Evolutionary conservation across 1,284 basidiomycete species (phyloP).

Genomic region (Takashimella koratensis): DNA sequence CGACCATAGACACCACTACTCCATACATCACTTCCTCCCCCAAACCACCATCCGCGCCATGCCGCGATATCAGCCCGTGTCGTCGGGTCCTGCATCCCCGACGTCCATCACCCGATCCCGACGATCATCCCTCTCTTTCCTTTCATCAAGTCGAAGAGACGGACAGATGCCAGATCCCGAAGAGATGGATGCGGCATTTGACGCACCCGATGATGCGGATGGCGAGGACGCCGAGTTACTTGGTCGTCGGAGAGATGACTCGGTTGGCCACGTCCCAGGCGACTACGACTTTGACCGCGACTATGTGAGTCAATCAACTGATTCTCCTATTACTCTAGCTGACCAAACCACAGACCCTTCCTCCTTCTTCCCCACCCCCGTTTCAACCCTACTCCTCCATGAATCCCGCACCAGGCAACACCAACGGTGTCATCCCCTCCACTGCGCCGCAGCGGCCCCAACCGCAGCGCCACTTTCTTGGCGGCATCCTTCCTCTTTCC

Average conservation of each 20-base stretch:
- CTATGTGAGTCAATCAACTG: conserved; percentile 53
- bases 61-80: conserved; percentile 33
- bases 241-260: conserved; percentile 2
- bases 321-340: background rate
- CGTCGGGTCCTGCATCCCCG: conserved; percentile 17
- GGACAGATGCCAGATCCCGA: conserved; percentile 36
- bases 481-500: conserved; percentile 68
- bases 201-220: conserved; percentile 34
- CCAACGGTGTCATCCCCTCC: conserved; percentile 68
- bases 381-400: conserved; percentile 60
- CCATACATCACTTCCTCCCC: conserved; percentile 1
- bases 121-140: conserved; percentile 32
- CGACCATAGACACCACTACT: background rate
- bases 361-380: conserved; percentile 76
- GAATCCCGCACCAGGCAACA: conserved; percentile 66
- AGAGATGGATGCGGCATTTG: conserved; percentile 50
- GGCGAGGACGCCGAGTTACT: conserved; percentile 24
- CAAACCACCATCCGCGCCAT: conserved; percentile 22
- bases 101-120: conserved; percentile 21
- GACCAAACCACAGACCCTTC: conserved; percentile 30
- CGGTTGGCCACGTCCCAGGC: conserved; percentile 38
- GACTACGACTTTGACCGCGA: conserved; percentile 81
- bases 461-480: conserved; percentile 61
- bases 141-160: conserved; percentile 13
- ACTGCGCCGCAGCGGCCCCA: conserved; percentile 53